Percentiles rank a stretch among this genome's conserved stretches.
Evolutionary conservation across 2,329 filamentous ascomycete species (phyloP).

Genomic region (Albophoma yamanashiensis): DNA sequence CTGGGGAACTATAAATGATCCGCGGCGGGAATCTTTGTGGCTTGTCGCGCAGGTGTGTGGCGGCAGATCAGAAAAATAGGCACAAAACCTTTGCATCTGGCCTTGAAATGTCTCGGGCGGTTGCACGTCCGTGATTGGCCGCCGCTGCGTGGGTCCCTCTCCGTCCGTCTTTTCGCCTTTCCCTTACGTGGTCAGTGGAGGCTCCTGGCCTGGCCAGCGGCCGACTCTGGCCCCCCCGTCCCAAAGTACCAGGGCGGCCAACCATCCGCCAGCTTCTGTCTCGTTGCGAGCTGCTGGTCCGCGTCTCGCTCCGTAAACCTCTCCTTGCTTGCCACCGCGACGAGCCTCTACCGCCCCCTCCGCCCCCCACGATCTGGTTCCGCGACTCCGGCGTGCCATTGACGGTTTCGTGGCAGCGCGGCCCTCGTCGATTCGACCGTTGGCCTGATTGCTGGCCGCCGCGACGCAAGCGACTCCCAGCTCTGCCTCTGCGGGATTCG

Average conservation of each 20-base stretch:
- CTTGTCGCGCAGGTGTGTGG: neutral
- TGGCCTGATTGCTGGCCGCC: neutral
- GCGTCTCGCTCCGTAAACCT: neutral
- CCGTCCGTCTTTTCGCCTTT: neutral
- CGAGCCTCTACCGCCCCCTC: neutral
- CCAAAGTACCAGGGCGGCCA: neutral
- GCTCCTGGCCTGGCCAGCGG: neutral
- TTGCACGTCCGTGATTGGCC: neutral
- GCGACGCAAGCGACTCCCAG: neutral
- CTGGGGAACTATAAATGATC: neutral
- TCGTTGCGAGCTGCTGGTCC: neutral
- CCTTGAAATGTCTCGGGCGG: neutral
- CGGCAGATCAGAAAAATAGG: neutral
- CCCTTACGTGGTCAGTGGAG: neutral
- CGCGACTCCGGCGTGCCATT: constrained; percentile 1
- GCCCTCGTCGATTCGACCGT: neutral
- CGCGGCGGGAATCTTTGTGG: neutral
- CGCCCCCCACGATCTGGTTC: neutral
- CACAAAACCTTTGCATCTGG: neutral
- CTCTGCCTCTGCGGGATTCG: neutral
- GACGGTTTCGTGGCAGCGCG: neutral
- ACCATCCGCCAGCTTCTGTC: neutral
- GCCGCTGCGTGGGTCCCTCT: neutral
- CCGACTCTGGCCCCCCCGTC: neutral
- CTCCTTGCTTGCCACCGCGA: neutral